Evolutionary conservation across 345 rosid genomes (phyloP), one percentile per base, ranked within the genome.

Genomic region (Gossypium longicalyx): DNA sequence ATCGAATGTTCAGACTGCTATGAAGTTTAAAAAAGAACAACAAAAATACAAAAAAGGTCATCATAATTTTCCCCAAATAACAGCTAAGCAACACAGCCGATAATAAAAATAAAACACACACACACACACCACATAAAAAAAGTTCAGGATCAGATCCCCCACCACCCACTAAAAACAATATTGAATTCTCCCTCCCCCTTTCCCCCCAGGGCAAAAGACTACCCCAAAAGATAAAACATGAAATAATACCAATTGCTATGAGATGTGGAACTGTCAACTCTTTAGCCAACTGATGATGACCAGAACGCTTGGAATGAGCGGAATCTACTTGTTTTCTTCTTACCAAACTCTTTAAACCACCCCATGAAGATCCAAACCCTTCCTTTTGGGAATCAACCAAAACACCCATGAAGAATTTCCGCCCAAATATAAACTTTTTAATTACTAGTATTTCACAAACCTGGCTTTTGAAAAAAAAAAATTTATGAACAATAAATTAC

Each of bases 251-350:
- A 72, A 93, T 86, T 7, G 97, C 97, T 76, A 89, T 83, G 69
- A 93, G 87, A 86, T 93, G 90, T 74, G 89, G 85, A 78, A 87
- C 78, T 53, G 91, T 85, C 70, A 93, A 83, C 49, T 88, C 87
- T 87, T 85, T 93, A 56, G 97, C 95, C 83, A 93, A 85, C 57
- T 88, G 89, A 22, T 80, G 89, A 57, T 79, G 86, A 34, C 65
- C 69, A 2, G 76, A 77, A 45, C 84, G 34, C 61, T 45, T 72
- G 4, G 61, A 29, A 84, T 78, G 78, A 25, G 80, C 86, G 71
- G 95, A 93, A 80, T 93, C 95, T 48, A 93, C 95, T 79, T 87
- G 92, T 79, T 93, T 93, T 82, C 98, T 87, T 82, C 98, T 81
- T 17, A 86, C 79, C 77, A 93, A 79, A 66, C 88, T 78, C 78